These are phyloP conservation scores for Termitomyces sp. DNA, from an alignment of 768 basidiomycete species.

Conservation along the genomic window DNA sequence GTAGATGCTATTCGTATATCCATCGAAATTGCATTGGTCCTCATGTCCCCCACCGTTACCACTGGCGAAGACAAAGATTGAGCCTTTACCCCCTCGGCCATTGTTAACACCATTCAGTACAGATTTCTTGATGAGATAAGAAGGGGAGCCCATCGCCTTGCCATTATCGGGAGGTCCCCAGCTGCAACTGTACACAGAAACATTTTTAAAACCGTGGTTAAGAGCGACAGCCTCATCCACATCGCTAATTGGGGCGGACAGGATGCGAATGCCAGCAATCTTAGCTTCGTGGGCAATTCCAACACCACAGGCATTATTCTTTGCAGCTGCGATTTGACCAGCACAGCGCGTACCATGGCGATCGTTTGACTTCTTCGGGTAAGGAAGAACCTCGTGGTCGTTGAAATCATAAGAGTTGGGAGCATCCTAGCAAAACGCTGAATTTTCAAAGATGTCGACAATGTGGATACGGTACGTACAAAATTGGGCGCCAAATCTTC, in stretches of 20 bases:
- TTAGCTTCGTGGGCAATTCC: slow-evolving; percentile 91
- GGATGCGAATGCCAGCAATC: slow-evolving; percentile 92
- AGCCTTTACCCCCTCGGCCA: slow-evolving; percentile 87
- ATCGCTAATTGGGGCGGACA: slow-evolving; percentile 91
- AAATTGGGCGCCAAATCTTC: slow-evolving; percentile 89
- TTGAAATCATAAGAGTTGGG: slow-evolving; percentile 94
- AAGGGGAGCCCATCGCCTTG: slow-evolving; percentile 89
- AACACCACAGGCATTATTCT: slow-evolving; percentile 90
- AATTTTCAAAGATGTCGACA: neutral
- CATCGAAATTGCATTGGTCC: slow-evolving; percentile 99
- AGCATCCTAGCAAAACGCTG: slow-evolving; percentile 54
- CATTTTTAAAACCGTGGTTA: slow-evolving; percentile 90
- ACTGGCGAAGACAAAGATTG: slow-evolving; percentile 94
- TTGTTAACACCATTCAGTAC: slow-evolving; percentile 91
- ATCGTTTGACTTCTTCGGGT: slow-evolving; percentile 82
- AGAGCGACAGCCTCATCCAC: slow-evolving; percentile 93
- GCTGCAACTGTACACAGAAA: slow-evolving; percentile 90
- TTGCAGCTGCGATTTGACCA: slow-evolving; percentile 90
- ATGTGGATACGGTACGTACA: slow-evolving; percentile 47
- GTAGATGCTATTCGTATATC: slow-evolving; percentile 97
- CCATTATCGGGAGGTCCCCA: slow-evolving; percentile 99
- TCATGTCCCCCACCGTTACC: slow-evolving; percentile 89
- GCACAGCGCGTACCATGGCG: slow-evolving; percentile 98
- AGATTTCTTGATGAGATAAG: slow-evolving; percentile 87
- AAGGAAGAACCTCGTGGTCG: slow-evolving; percentile 83